Evolutionary conservation across 192 early-diverging fungal genomes (phyloP), one percentile per base, ranked within the genome.

Genomic region (Gryganskiella cystojenkinii): DNA sequence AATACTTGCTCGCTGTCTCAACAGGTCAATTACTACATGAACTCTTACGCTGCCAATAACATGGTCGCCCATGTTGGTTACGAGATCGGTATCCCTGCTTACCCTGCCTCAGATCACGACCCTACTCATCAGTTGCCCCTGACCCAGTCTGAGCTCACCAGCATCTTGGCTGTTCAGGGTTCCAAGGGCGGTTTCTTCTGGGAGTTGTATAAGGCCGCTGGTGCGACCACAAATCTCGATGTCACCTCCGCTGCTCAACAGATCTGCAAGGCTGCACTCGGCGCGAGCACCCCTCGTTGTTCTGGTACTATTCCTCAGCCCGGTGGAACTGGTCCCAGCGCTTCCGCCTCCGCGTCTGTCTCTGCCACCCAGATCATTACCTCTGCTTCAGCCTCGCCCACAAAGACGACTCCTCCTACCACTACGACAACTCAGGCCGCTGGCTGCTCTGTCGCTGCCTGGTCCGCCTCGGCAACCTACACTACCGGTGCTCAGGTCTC

Each of bases 11-110:
- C 61, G 19, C 67, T 78, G 61, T 45, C 35, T 56, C 61, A 69
- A 43, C 74, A 78, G 50, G 74, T 69, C 24, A 69, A 69, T 55
- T 78, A 78, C 61, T 78, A 78, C 74, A 78, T 78, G 74, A 68
- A 78, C 44, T 58, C 66, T 6, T 78, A 78, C 25, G 59, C 74
- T 5, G 60, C 46, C 61, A 78, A 78, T 31, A 44, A 43, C 50
- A 78, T 78, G 74, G 17, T 28, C 13, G 74, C 74, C 34, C n/a
- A 57, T 24, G 74, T 78, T 30, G 74, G 74, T 51, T 78, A 78
- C 22, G 74, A 78, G 74, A 78, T 78, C 49, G 74, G 74, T 64
- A 78, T 67, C 50, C 74, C 74, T 13, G 74, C 74, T 43, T 78
- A 78, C 67, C 74, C 74, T 34, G 74, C 57, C 43, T 44, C 60